Conservation (phyloP, 208 protist species). For the Leptomonas seymouri region DNA sequence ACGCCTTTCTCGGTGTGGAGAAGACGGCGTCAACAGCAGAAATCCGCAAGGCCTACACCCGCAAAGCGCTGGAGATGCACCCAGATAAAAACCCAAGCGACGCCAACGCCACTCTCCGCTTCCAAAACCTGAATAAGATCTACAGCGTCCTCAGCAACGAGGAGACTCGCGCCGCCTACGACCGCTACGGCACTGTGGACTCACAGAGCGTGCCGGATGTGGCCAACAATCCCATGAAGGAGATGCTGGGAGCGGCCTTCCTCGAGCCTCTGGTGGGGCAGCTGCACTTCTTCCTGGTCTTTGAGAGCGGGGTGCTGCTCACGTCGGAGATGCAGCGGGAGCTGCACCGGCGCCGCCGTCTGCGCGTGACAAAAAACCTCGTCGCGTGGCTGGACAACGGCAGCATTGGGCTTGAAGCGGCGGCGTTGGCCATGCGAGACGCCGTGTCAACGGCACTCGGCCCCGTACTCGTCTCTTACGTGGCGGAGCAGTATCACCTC, state of each 20-base stretch:
- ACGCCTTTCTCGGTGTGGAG: slow-evolving; percentile 52
- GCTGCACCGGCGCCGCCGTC: slow-evolving; percentile 39
- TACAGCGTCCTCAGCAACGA: slow-evolving; percentile 74
- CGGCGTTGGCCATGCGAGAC: slow-evolving; percentile 33
- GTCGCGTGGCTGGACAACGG: slow-evolving; percentile 38
- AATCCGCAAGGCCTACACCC: slow-evolving; percentile 63
- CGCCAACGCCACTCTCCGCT: slow-evolving; percentile 43
- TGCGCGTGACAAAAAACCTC: slow-evolving; percentile 58
- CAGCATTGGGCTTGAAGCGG: slow-evolving; percentile 20
- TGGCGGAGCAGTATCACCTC: slow-evolving; percentile 55
- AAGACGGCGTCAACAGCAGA: slow-evolving; percentile 44
- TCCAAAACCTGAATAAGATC: slow-evolving; percentile 64
- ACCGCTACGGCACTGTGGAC: slow-evolving; percentile 40
- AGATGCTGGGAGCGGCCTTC: slow-evolving; percentile 44
- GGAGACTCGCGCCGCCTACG: slow-evolving; percentile 51
- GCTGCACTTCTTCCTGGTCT: slow-evolving; percentile 38
- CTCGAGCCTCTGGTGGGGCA: slow-evolving; percentile 56
- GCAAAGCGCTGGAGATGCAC: slow-evolving; percentile 63
- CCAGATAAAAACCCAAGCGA: slow-evolving; percentile 74
- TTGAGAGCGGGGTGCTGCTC: slow-evolving; percentile 31
- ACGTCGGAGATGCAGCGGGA: slow-evolving; percentile 28
- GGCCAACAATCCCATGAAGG: slow-evolving; percentile 39
- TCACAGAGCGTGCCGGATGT: slow-evolving; percentile 16
- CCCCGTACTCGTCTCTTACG: slow-evolving; percentile 41
- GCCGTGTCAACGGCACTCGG: slow-evolving; percentile 54